Evolutionary conservation across 495 filamentous ascomycete species (phyloP).

Genomic region (Podospora didyma): DNA sequence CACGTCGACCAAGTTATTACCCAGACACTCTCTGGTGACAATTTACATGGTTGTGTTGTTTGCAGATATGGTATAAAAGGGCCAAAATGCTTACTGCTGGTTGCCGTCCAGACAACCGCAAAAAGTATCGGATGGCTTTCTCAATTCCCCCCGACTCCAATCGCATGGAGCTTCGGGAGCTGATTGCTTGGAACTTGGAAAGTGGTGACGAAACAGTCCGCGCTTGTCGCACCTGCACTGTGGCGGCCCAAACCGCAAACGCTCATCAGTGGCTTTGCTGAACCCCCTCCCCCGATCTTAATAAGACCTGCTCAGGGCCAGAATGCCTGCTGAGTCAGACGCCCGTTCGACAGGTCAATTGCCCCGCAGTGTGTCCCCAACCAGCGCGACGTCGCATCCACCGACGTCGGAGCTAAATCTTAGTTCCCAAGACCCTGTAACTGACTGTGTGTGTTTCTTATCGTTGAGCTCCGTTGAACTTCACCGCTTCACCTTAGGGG

Average conservation of each 20-base stretch:
- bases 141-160: no score
- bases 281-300: no score
- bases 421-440: neutral
- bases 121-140: no score
- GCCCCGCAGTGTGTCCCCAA: constrained; percentile 2
- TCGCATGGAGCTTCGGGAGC: no score
- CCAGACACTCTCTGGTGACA: neutral
- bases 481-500: constrained; percentile 5
- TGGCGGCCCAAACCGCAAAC: neutral
- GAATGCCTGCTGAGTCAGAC: neutral
- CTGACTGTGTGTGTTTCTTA: neutral
- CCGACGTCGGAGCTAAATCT: constrained; percentile 11
- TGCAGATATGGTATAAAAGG: neutral
- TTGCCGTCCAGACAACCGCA: no score
- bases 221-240: constrained; percentile 2
- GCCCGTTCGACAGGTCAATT: neutral
- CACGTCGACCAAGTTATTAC: neutral
- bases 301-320: no score
- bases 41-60: neutral
- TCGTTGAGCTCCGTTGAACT: neutral
- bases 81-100: no score
- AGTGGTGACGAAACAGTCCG: no score
- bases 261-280: no score
- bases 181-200: no score
- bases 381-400: neutral